These are phyloP conservation scores for Moesziomyces aphidis DNA, from an alignment of 1,284 basidiomycete genomes.

Conservation along the genomic window DNA sequence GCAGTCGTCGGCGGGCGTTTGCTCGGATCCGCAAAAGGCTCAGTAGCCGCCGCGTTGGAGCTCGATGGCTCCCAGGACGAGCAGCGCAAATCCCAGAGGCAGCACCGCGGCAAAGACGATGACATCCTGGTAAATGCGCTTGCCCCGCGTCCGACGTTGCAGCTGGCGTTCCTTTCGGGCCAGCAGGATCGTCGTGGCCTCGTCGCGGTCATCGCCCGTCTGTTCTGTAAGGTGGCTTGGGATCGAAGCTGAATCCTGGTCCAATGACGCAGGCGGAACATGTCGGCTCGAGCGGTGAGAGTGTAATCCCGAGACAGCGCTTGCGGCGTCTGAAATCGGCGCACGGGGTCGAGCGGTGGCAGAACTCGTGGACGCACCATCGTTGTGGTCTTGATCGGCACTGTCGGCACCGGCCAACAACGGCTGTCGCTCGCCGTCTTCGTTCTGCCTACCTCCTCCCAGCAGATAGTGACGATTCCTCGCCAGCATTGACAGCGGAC, in stretches of 20 bases:
- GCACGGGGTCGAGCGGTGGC: not conserved
- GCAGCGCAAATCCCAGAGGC: slow-evolving; percentile 51
- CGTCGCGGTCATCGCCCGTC: slow-evolving; percentile 42
- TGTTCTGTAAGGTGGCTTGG: slow-evolving; percentile 51
- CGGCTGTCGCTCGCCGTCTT: slow-evolving; percentile 29
- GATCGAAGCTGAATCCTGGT: slow-evolving; percentile 24
- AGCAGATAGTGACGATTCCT: slow-evolving; percentile 40
- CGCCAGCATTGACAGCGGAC: slow-evolving; percentile 48
- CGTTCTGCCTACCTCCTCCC: slow-evolving; percentile 11
- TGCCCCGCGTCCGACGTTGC: slow-evolving; percentile 52
- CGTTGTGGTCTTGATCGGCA: slow-evolving; percentile 1
- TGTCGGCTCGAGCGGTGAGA: slow-evolving; percentile 14
- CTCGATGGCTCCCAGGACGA: slow-evolving; percentile 46
- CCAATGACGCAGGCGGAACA: slow-evolving; percentile 5
- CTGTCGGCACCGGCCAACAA: slow-evolving; percentile 24
- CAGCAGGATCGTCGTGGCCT: slow-evolving; percentile 59
- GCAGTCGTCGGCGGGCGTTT: not conserved
- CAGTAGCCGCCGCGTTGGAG: slow-evolving; percentile 46
- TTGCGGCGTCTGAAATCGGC: not conserved
- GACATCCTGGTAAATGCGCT: slow-evolving; percentile 50
- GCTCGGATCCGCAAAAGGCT: too few relatives aligned
- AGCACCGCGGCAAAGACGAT: slow-evolving; percentile 51
- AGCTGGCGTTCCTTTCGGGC: slow-evolving; percentile 63
- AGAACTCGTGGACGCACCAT: not conserved
- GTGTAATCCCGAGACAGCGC: not conserved